These are phyloP conservation scores for Rosa multiflora DNA, from an alignment of 306 rosid genomes.

Conservation along the genomic window DNA sequence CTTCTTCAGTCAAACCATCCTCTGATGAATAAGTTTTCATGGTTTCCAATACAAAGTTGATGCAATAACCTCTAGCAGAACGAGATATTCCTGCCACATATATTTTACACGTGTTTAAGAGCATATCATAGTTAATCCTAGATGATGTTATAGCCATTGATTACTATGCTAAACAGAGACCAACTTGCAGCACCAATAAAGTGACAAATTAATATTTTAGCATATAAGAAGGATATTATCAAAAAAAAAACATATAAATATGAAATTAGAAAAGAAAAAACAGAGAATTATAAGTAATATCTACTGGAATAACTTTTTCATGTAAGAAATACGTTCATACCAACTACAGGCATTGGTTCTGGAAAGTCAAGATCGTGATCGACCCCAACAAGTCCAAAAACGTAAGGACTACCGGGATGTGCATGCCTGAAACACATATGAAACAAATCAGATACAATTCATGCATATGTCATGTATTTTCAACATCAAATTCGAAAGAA, in stretches of 20 bases:
- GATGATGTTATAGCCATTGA: background rate
- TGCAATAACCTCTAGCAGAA: conserved; percentile 94
- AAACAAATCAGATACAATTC: conserved; percentile 17
- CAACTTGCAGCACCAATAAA: background rate
- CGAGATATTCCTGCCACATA: conserved; percentile 73
- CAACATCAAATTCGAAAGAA: background rate
- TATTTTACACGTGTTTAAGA: conserved; percentile 11
- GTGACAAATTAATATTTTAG: background rate
- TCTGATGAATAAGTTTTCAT: conserved; percentile 83
- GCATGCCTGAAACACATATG: conserved; percentile 71
- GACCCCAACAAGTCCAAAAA: conserved; percentile 86
- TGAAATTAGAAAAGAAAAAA: background rate
- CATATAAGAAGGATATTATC: background rate
- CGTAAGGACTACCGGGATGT: conserved; percentile 98
- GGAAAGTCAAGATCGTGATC: conserved; percentile 96
- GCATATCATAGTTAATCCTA: no score
- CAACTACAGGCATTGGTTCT: conserved; percentile 96
- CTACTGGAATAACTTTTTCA: background rate
- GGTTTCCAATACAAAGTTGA: conserved; percentile 74
- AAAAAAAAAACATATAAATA: background rate
- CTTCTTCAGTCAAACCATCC: conserved; percentile 97
- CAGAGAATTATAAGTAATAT: background rate
- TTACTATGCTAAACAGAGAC: background rate
- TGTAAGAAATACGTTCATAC: conserved; percentile 39
- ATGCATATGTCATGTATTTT: conserved; percentile 15